phyloP scores from a whole-genome alignment of 768 basidiomycete species.

The Serpula lacrymans region DNA sequence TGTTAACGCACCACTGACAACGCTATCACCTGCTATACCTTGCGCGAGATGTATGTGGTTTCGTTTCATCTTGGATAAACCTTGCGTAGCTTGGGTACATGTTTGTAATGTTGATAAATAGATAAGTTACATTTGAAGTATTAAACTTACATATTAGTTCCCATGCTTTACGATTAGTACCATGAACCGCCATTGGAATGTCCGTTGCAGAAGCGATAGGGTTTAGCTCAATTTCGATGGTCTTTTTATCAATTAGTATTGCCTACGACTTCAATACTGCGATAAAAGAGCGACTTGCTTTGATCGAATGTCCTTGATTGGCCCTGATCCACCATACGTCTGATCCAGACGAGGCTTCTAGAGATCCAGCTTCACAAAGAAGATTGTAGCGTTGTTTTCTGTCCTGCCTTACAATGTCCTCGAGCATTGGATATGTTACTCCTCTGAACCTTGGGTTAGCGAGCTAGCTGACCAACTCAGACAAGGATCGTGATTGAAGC shows the following conservation, averaged over 20 bases:
- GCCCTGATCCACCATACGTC: slow-evolving; percentile 84
- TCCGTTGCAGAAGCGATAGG: slow-evolving; percentile 55
- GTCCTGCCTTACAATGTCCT: slow-evolving; percentile 65
- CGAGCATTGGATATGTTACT: slow-evolving; percentile 50
- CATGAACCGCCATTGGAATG: slow-evolving; percentile 82
- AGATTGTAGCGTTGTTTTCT: slow-evolving; percentile 65
- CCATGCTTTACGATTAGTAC: slow-evolving; percentile 73
- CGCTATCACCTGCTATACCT: slow-evolving; percentile 58
- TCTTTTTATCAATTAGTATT: no score
- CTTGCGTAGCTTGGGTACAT: slow-evolving; percentile 50
- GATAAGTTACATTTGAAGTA: neutral
- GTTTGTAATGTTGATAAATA: slow-evolving; percentile 2
- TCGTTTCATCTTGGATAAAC: slow-evolving; percentile 79
- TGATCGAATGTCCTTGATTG: slow-evolving; percentile 86
- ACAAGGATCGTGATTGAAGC: neutral
- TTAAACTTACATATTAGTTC: slow-evolving; percentile 53
- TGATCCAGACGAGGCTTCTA: slow-evolving; percentile 19
- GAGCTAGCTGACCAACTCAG: slow-evolving; percentile 43
- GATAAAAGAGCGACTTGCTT: slow-evolving; percentile 39
- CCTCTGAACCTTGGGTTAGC: slow-evolving; percentile 63
- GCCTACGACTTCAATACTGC: no score
- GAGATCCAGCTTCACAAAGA: slow-evolving; percentile 43
- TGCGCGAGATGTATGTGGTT: slow-evolving; percentile 95
- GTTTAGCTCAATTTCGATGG: slow-evolving; percentile 63
- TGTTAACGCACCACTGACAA: slow-evolving; percentile 78